These are phyloP conservation scores for Middelhovenomyces tepae DNA, from an alignment of 805 yeast species.

Conservation along the genomic window DNA sequence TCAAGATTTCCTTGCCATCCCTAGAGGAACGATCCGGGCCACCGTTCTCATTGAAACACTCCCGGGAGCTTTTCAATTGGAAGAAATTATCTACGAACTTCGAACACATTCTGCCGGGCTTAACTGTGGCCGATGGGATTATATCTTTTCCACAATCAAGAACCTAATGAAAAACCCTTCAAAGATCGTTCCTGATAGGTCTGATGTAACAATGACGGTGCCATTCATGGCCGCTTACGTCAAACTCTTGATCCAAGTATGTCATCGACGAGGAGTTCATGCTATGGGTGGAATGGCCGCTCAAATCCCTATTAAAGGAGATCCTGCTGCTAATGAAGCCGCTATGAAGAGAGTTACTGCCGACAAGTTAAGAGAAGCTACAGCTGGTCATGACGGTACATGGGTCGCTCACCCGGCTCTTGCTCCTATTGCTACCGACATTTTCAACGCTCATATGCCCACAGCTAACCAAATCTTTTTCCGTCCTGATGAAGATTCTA, in stretches of 20 bases:
- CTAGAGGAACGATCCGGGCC: conserved; percentile 60
- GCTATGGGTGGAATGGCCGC: conserved; percentile 78
- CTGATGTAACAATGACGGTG: conserved; percentile 58
- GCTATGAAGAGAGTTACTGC: conserved; percentile 57
- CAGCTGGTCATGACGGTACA: conserved; percentile 62
- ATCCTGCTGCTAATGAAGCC: conserved; percentile 44
- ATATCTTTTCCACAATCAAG: conserved; percentile 60
- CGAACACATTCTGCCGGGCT: conserved; percentile 60
- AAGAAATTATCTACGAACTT: conserved; percentile 63
- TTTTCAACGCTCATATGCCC: conserved; percentile 62
- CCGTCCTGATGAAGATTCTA: conserved; percentile 31
- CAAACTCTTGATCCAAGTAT: conserved; percentile 51
- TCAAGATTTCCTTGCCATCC: conserved; percentile 49
- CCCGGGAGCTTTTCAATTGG: conserved; percentile 67
- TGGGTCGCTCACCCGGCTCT: conserved; percentile 72
- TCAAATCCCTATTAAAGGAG: conserved; percentile 59
- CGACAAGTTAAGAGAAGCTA: conserved; percentile 57
- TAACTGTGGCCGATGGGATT: conserved; percentile 72
- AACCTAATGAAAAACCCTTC: conserved; percentile 49
- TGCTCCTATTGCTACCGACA: conserved; percentile 52
- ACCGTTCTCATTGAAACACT: conserved; percentile 63
- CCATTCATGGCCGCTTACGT: conserved; percentile 66
- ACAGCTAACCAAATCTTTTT: conserved; percentile 59
- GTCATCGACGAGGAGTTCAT: conserved; percentile 61
- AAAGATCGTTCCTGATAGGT: conserved; percentile 58